Percentiles rank a stretch among this genome's conserved stretches.
phyloP scores from a whole-genome alignment of 2,329 filamentous ascomycete species.

The Scedosporium boydii region DNA sequence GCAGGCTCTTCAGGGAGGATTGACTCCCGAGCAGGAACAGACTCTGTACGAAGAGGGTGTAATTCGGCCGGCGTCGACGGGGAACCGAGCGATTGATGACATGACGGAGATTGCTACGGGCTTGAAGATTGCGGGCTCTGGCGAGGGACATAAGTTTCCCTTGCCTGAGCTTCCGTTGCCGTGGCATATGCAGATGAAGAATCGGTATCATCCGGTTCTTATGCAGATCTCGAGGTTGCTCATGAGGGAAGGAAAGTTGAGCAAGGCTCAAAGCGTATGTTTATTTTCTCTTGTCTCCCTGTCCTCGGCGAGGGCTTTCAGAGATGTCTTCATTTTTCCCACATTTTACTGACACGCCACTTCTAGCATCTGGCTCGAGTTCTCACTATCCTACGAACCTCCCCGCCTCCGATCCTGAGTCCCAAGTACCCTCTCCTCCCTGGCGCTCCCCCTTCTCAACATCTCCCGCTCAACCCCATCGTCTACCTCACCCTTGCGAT shows the following conservation, averaged over 20 bases:
- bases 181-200: conserved; percentile 54
- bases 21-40: conserved; percentile 33
- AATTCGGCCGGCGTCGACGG: conserved; percentile 23
- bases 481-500: conserved; percentile 84
- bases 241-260: conserved; percentile 87
- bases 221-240: conserved; percentile 82
- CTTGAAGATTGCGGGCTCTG: conserved; percentile 9
- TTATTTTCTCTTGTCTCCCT: neutral
- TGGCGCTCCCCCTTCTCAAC: conserved; percentile 63
- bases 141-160: conserved; percentile 63
- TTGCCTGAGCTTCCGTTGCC: conserved; percentile 60
- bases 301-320: neutral
- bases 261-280: conserved; percentile 75
- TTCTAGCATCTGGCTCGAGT: conserved; percentile 73
- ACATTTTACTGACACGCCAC: conserved; percentile 5
- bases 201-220: conserved; percentile 78
- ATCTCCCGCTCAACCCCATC: conserved; percentile 82
- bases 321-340: neutral
- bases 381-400: conserved; percentile 75
- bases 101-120: conserved; percentile 11
- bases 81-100: conserved; percentile 7
- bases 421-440: conserved; percentile 63
- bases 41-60: conserved; percentile 31
- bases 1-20: conserved; percentile 17
- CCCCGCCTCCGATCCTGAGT: conserved; percentile 67